Percentiles rank a stretch among this genome's conserved stretches.
phyloP scores from a whole-genome alignment of 2,329 filamentous ascomycete genomes.

The Achaetomium macrosporum region DNA sequence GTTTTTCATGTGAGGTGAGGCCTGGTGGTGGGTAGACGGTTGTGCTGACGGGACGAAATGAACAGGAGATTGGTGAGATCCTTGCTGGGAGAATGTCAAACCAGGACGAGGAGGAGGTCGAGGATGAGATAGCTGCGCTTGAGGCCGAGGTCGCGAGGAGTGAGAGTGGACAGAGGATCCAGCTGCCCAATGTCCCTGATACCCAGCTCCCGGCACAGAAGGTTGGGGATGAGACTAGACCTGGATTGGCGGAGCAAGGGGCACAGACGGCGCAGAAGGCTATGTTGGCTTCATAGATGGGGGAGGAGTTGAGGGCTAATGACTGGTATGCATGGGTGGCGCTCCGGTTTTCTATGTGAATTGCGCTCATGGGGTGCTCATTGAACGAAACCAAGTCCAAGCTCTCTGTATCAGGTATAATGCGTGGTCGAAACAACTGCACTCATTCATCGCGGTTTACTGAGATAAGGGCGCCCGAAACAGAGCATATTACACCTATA shows the following conservation, averaged over 20 bases:
- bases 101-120: constrained; percentile 95
- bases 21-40: background rate
- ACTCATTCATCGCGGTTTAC: too few relatives aligned
- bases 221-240: constrained; percentile 8
- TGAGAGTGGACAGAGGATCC: constrained; percentile 3
- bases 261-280: constrained; percentile 24
- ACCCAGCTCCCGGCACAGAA: constrained; percentile 22
- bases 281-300: constrained; percentile 24
- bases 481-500: background rate
- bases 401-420: too few relatives aligned
- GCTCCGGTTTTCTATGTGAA: background rate
- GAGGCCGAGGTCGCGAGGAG: constrained; percentile 49
- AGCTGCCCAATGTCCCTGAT: constrained; percentile 27
- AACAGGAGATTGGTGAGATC: constrained; percentile 85
- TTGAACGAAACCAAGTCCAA: too few relatives aligned
- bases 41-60: background rate
- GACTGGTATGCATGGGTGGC: constrained; percentile 4
- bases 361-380: too few relatives aligned
- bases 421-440: too few relatives aligned
- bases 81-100: constrained; percentile 83
- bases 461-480: too few relatives aligned
- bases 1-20: background rate
- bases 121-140: constrained; percentile 84
- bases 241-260: constrained; percentile 9
- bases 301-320: constrained; percentile 10